Evolutionary conservation across 257 asterid genomes (phyloP), one percentile per base, ranked within the genome.

Genomic region (Solanum chilense): DNA sequence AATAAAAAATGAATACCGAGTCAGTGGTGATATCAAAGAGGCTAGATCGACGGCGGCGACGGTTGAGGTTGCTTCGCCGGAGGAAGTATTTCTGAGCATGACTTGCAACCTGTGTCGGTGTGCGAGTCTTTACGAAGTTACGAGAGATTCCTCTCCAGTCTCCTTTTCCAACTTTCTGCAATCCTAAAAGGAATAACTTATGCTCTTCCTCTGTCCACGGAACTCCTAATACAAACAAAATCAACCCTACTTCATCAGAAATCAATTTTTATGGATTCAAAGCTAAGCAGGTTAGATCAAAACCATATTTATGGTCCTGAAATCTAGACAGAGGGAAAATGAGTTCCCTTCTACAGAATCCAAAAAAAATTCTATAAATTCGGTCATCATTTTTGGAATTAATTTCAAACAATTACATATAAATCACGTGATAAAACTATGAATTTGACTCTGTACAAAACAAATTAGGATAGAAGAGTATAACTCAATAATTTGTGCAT

Each of bases 191-290:
- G 95, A 95, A 96, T 84, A 93, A 88, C 88, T 90, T 96, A 87
- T 96, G 98, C 86, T 96, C 99, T 77, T 94, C 98, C 91, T 96
- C 98, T 25, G 98, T 93, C 98, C 98, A 96, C 47, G 98, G 98
- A 86, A 93, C 94, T 89, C 99, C 99, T 96, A 62, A 47, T 66
- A 42, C 56, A 85, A 83, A 86, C 85, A 52, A 37, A 66, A 68
- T 25, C 75, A 42, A 60, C 80, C 8, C 20, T 6, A 10, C 27
- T 84, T 13, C 25, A 84, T 66, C 87, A 84, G 45, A 84, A 27
- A 80, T 16, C 85, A 80, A 29, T 27, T 5, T 16, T 52, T 47
- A 9, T 41, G 33, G 12, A 76, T 76, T 6, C 14, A 42, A 39
- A 76, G 7, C 13, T 12, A n/a, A 76, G 7, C 35, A 76, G 21